Evolutionary conservation across 805 yeast genomes (phyloP).

Genomic region (Blastobotrys peoriensis): DNA sequence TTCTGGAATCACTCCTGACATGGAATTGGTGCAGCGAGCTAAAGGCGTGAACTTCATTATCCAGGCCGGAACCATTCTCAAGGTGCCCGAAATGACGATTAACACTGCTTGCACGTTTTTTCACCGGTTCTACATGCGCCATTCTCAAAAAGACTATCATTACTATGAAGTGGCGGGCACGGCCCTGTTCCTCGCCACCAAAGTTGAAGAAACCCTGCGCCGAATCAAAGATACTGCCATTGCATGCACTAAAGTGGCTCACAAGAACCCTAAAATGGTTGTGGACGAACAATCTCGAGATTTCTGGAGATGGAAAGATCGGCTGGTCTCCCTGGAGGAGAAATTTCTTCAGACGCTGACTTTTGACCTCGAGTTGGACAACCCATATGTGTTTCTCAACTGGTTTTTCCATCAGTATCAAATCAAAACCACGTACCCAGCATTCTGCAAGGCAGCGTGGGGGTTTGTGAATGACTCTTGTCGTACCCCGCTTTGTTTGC

Average conservation of each 20-base stretch:
- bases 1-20: conserved; percentile 10
- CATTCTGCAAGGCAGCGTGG: conserved; percentile 29
- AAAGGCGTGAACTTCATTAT: conserved; percentile 46
- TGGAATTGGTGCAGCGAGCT: conserved; percentile 39
- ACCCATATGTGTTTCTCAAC: conserved; percentile 32
- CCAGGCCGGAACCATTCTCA: conserved; percentile 38
- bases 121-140: conserved; percentile 48
- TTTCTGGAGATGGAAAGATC: conserved; percentile 48
- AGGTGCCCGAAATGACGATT: conserved; percentile 43
- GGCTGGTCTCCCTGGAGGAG: conserved; percentile 40
- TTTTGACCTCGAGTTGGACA: conserved; percentile 41
- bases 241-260: conserved; percentile 44
- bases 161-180: conserved; percentile 48
- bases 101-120: conserved; percentile 43
- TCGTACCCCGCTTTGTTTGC: conserved; percentile 31
- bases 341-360: conserved; percentile 39
- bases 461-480: conserved; percentile 35
- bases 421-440: conserved; percentile 17
- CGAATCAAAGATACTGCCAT: conserved; percentile 43
- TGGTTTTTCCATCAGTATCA: conserved; percentile 18
- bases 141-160: conserved; percentile 38
- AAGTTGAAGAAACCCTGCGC: conserved; percentile 48
- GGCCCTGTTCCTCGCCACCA: conserved; percentile 46
- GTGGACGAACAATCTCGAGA: conserved; percentile 43
- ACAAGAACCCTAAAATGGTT: conserved; percentile 34